Base-by-base conservation (phyloP, 2,329 filamentous ascomycete species). In the Colletotrichum costaricense region DNA sequence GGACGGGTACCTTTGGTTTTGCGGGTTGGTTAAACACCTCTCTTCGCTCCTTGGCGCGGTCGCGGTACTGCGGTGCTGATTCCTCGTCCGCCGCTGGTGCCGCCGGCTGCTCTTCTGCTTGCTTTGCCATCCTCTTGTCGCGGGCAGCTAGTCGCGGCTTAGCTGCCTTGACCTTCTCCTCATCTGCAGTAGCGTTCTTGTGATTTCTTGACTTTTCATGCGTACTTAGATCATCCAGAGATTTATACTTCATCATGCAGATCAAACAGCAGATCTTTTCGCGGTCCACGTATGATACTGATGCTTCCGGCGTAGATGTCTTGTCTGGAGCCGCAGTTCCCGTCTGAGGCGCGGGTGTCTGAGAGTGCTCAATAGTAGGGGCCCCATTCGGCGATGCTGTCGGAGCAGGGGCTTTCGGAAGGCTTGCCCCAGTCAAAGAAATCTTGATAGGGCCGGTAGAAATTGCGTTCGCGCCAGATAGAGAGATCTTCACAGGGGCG, bases 11-110 rank as follows among this genome's bases (percentile, higher is more conserved):
- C 49, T 80, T 81, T 4, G 88, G 89, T 76, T 88, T 90, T 63
- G 84, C 88, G 3, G 88, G 90, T 77, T 92, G 92, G 69, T 88
- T 90, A 78, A 91, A 91, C 1, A 87, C 89, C 72, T 89, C 81
- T 8, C 93, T 88, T 22, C 93, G 88, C 80, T 94, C 92, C 77
- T 89, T 91, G 6, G 93, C 93, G 42, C 93, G 87, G 78, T 94
- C 93, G 28, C 91, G 88, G 78, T 93, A 93, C 75, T 85, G 85
- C 71, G 76, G 77, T 77, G 55, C 78, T 26, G 68, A 30, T 16
- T 68, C 72, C 11, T 38, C 67, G 19, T 52, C 38, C 42, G 54
- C 58, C 65, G 42, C 42, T 5, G 42, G 4, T n/a, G 19, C 7
- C 19, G 42, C 16, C 8, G 24, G 79, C 76, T 63, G 76, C 11